Evolutionary conservation across 306 rosid genomes (phyloP), one percentile per base, ranked within the genome.

Genomic region (Acacia crassicarpa): DNA sequence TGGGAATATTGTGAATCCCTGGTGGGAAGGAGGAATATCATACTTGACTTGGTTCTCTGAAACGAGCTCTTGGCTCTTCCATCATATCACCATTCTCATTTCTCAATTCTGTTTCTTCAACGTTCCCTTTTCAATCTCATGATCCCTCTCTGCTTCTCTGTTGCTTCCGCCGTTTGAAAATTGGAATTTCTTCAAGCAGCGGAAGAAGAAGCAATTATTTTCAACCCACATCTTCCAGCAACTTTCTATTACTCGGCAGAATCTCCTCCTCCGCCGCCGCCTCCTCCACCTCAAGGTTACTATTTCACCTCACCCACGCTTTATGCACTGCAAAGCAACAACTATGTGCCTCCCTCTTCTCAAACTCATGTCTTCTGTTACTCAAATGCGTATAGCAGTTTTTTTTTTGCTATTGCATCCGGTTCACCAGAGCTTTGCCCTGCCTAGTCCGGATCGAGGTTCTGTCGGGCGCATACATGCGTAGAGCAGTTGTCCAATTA

Each of bases 161-260:
- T 15, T 4, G 0, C 77, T 17, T 73, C 19, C 41, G 5, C 14
- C 3, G 19, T 6, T 41, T 53, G 38, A 77, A 63, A 63, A 94
- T 93, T 98, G 98, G 99, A 43, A 87, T 75, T 87, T 93, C 94
- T n/a, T 84, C 90, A 90, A 87, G 97, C 65, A 81, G 82, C 87
- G 82, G 93, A 79, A 86, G 97, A 86, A 82, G 91, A 76, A 83
- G 84, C 89, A 75, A 66, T 79, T 83, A 91, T 40, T 62, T 73
- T 75, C 91, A 80, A 22, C 65, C 90, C 85, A 20, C 84, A 35
- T 48, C 84, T 22, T 22, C 80, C 67, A 9, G 77, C 88, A 8
- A 82, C 91, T 45, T 86, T 78, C 74, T 86, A 86, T 62, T 86
- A 85, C 82, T 77, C 88, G 1, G 62, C 89, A 25, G 87, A 88